Conservation (phyloP, 371 early-diverging fungal species). For the Mortierella sp. region DNA sequence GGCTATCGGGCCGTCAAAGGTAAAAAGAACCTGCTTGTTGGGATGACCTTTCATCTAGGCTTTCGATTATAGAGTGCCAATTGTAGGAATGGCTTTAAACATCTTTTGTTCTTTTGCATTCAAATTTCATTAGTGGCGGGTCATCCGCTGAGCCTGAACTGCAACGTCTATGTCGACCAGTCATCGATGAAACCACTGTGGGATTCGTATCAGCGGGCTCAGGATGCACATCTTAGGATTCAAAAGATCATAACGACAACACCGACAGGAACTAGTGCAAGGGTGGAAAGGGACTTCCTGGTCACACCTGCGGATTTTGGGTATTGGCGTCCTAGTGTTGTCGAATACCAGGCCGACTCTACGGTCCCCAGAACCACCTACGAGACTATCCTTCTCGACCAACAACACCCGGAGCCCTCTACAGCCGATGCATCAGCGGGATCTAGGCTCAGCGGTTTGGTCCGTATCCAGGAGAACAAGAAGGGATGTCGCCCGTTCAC, state of each 20-base stretch:
- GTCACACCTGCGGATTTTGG: conserved; percentile 43
- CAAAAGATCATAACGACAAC: conserved; percentile 13
- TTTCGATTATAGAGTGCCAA: not conserved
- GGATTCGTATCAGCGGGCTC: conserved; percentile 42
- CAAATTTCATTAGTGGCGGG: conserved; percentile 21
- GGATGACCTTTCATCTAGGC: too few species aligned
- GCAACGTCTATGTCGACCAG: conserved; percentile 41
- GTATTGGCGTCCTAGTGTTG: conserved; percentile 32
- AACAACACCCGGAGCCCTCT: not conserved
- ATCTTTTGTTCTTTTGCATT: not conserved
- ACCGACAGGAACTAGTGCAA: not conserved
- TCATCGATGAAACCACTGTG: conserved; percentile 46
- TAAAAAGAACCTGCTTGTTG: too few species aligned
- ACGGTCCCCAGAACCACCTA: not conserved
- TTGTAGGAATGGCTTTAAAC: not conserved
- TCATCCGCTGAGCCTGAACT: conserved; percentile 35
- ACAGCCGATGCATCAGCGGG: not conserved
- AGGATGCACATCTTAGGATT: conserved; percentile 40
- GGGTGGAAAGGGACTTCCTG: conserved; percentile 15
- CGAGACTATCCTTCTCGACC: conserved; percentile 4
- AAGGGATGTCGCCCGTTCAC: conserved; percentile 60
- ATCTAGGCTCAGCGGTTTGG: conserved; percentile 13
- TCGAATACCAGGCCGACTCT: conserved; percentile 24
- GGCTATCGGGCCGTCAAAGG: conserved; percentile 52
- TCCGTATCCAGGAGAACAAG: conserved; percentile 46